phyloP scores from a whole-genome alignment of 2,329 filamentous ascomycete species.

The Beauveria sp. region DNA sequence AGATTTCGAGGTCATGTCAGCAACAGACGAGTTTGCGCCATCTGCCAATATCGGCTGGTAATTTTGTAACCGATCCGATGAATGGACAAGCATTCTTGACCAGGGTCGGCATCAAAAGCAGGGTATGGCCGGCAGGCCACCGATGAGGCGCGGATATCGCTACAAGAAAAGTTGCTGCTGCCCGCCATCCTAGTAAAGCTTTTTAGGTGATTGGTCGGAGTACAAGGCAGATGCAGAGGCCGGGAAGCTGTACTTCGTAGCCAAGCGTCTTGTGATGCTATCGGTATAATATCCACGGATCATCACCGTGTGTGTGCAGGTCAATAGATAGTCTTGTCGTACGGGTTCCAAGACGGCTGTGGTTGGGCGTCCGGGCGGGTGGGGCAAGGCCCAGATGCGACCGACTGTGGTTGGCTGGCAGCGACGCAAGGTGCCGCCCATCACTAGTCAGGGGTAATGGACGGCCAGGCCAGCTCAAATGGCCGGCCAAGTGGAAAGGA shows the following conservation, averaged over 20 bases:
- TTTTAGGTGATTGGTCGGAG: too few species aligned
- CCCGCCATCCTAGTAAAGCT: too few species aligned
- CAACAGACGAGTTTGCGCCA: background rate
- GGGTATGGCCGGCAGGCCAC: background rate
- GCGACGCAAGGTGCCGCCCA: background rate
- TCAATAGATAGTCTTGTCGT: background rate
- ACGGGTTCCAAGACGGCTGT: background rate
- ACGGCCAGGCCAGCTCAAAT: background rate
- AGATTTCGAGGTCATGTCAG: background rate
- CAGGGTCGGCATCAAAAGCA: conserved; percentile 18
- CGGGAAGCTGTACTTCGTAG: background rate
- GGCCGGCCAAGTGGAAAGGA: background rate
- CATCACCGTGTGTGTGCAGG: too few species aligned
- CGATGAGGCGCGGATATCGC: background rate
- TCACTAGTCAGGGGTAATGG: conserved; percentile 7
- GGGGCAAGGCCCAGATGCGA: background rate
- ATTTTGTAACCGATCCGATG: background rate
- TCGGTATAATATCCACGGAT: background rate
- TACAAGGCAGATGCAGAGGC: background rate
- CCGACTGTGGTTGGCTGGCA: background rate
- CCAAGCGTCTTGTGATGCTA: background rate
- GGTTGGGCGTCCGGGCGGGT: background rate
- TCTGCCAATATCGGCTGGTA: background rate
- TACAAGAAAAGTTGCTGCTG: background rate
- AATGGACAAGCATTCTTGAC: conserved; percentile 29